These are phyloP conservation scores for Mycotypha africana DNA, from an alignment of 371 early-diverging fungal genomes.

Conservation along the genomic window DNA sequence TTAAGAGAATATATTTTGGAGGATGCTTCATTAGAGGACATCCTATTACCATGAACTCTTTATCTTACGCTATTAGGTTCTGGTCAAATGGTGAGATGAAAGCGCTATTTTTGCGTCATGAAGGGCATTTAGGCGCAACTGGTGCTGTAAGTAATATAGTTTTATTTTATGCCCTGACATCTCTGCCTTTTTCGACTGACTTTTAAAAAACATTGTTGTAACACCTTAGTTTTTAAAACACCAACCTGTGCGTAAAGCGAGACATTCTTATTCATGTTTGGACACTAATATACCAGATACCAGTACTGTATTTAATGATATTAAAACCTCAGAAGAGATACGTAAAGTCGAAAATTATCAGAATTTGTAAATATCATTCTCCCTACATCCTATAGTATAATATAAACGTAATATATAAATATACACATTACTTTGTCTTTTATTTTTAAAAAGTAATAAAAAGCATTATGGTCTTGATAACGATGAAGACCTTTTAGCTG, in stretches of 20 bases:
- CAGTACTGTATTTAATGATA: too few relatives aligned
- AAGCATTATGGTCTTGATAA: too few relatives aligned
- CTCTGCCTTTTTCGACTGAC: neutral
- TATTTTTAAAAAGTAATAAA: too few relatives aligned
- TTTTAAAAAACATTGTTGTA: neutral
- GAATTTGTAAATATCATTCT: too few relatives aligned
- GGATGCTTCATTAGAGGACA: slow-evolving; percentile 96
- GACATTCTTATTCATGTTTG: slow-evolving; percentile 59
- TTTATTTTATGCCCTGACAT: too few relatives aligned
- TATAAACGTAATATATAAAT: too few relatives aligned
- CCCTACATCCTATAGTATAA: too few relatives aligned
- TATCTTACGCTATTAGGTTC: slow-evolving; percentile 93
- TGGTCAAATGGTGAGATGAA: slow-evolving; percentile 96
- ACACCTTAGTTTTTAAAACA: slow-evolving; percentile 18
- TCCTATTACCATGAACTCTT: slow-evolving; percentile 94
- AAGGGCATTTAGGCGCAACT: slow-evolving; percentile 94
- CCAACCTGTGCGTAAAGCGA: slow-evolving; percentile 28
- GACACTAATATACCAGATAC: slow-evolving; percentile 35
- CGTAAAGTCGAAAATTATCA: too few relatives aligned
- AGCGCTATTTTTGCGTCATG: slow-evolving; percentile 93
- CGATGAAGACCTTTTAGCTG: too few relatives aligned
- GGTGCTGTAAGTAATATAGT: slow-evolving; percentile 72
- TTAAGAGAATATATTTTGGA: slow-evolving; percentile 90
- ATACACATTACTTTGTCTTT: too few relatives aligned
- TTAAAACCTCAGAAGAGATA: too few relatives aligned